Evolutionary conservation across 305 asterid genomes (phyloP).

Genomic region (Fraxinus floribunda): DNA sequence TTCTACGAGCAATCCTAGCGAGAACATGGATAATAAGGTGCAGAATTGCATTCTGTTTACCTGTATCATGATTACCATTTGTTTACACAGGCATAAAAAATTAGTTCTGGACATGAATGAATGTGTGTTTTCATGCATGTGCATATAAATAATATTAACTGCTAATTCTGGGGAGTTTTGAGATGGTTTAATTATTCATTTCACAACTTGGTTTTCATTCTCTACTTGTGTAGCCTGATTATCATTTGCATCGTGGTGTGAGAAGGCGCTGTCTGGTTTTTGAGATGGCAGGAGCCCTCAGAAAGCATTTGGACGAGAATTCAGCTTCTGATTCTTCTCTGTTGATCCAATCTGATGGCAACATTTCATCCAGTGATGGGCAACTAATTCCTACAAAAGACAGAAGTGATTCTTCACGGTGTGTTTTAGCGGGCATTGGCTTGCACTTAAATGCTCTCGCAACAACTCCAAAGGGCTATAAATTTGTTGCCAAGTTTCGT

Average conservation of each 20-base stretch:
- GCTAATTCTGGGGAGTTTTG: not conserved
- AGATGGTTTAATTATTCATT: not conserved
- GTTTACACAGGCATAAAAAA: not conserved
- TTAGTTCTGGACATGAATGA: not conserved
- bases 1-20: slow-evolving; percentile 26
- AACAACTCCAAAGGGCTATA: slow-evolving; percentile 49
- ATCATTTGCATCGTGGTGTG: slow-evolving; percentile 70
- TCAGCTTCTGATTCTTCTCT: slow-evolving; percentile 42
- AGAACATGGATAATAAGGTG: slow-evolving; percentile 36
- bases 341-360: slow-evolving; percentile 33
- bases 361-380: slow-evolving; percentile 32
- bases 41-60: not conserved
- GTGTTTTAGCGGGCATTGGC: slow-evolving; percentile 72
- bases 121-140: not conserved
- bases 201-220: not conserved
- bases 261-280: slow-evolving; percentile 79
- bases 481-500: slow-evolving; percentile 36
- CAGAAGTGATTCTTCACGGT: slow-evolving; percentile 38
- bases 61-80: not conserved
- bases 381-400: slow-evolving; percentile 31
- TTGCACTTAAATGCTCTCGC: slow-evolving; percentile 85
- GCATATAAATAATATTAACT: not conserved
- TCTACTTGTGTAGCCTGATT: slow-evolving; percentile 30
- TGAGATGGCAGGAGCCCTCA: slow-evolving; percentile 55
- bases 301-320: slow-evolving; percentile 50